phyloP scores from a whole-genome alignment of 768 basidiomycete genomes.

The Lepiota venenata region DNA sequence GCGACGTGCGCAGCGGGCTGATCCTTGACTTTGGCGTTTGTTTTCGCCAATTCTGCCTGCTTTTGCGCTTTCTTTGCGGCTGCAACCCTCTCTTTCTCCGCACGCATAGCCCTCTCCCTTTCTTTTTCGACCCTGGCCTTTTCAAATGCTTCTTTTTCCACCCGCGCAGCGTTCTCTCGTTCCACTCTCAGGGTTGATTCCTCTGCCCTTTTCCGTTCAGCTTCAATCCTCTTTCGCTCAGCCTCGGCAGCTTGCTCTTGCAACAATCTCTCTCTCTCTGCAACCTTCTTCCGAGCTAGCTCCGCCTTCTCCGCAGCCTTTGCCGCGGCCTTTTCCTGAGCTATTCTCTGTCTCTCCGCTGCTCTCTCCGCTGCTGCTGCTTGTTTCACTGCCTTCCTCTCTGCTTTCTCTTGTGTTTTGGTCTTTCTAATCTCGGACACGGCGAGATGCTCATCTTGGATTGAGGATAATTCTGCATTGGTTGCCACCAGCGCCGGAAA shows the following conservation, averaged over 20 bases:
- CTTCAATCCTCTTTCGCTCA: constrained; percentile 38
- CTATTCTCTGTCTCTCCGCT: constrained; percentile 32
- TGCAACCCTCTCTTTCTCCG: constrained; percentile 3
- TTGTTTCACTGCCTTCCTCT: constrained; percentile 15
- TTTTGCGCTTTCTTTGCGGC: constrained; percentile 21
- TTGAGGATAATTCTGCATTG: constrained; percentile 26
- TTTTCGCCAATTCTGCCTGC: constrained; percentile 12
- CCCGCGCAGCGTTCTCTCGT: constrained; percentile 23
- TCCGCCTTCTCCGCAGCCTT: constrained; percentile 65
- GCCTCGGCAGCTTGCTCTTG: constrained; percentile 56
- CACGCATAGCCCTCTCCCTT: constrained; percentile 9
- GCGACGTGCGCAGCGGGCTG: constrained; percentile 5
- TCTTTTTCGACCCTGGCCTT: constrained; percentile 7
- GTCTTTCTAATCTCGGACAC: constrained; percentile 1
- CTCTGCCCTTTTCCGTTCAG: constrained; percentile 35
- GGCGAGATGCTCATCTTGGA: constrained; percentile 11
- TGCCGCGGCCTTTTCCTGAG: constrained; percentile 54
- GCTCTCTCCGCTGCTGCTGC: constrained; percentile 29
- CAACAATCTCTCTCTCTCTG: constrained; percentile 44
- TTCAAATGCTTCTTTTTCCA: constrained; percentile 26
- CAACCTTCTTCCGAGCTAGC: constrained; percentile 55
- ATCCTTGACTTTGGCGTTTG: constrained; percentile 3
- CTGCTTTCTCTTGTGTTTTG: constrained; percentile 9
- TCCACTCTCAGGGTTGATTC: constrained; percentile 26
- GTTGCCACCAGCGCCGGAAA: constrained; percentile 65